Evolutionary conservation across 1,284 basidiomycete species (phyloP).

Genomic region (Ganoderma sinense): DNA sequence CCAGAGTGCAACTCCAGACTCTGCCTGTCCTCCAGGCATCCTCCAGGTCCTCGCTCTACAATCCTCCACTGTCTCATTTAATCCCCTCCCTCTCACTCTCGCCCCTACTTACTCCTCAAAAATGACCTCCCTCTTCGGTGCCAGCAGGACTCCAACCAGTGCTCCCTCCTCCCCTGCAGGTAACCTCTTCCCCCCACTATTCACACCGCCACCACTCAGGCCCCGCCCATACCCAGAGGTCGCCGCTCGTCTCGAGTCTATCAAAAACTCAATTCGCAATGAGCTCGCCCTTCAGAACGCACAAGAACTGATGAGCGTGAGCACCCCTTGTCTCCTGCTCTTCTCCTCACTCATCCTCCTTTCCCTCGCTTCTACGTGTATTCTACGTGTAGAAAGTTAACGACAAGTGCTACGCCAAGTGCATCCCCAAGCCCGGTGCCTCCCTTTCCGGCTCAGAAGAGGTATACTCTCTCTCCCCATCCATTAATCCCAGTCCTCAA

Average conservation of each 20-base stretch:
- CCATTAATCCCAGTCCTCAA: constrained; percentile 2
- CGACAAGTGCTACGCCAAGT: constrained; percentile 81
- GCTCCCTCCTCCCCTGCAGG: constrained; percentile 43
- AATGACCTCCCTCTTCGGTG: constrained; percentile 29
- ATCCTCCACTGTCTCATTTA: neutral
- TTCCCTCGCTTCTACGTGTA: constrained; percentile 37
- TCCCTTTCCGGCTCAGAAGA: constrained; percentile 78
- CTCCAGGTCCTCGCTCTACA: no score
- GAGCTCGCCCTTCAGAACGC: constrained; percentile 81
- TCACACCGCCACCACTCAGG: neutral
- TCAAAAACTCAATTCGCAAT: constrained; percentile 73
- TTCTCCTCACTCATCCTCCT: neutral
- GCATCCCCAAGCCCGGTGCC: constrained; percentile 78
- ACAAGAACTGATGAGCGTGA: constrained; percentile 83
- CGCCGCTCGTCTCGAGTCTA: constrained; percentile 67
- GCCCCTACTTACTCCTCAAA: neutral
- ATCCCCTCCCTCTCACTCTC: neutral
- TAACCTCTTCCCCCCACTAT: constrained; percentile 27
- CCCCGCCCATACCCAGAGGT: constrained; percentile 49
- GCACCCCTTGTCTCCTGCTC: constrained; percentile 29
- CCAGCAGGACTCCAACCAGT: constrained; percentile 20
- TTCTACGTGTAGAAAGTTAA: constrained; percentile 65
- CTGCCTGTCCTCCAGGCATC: no score
- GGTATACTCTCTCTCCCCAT: constrained; percentile 47
- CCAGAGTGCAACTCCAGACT: no score